Percentiles rank a stretch among this genome's conserved stretches.
phyloP scores from a whole-genome alignment of 2,329 filamentous ascomycete genomes.

The Pseudogymnoascus sp. region DNA sequence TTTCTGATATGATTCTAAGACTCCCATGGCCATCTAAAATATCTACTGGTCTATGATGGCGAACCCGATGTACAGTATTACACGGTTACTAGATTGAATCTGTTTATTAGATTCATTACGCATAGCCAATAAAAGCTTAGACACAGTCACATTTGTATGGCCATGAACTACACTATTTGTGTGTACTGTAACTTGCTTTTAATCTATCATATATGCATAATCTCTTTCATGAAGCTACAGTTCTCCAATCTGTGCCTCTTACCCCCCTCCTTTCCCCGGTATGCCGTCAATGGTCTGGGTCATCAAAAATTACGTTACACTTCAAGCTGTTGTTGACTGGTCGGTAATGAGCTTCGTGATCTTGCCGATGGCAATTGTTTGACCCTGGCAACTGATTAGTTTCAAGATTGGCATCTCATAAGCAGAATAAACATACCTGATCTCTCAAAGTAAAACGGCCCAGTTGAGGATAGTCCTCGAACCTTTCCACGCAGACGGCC shows the following conservation, averaged over 20 bases:
- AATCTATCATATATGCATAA: conserved; percentile 9
- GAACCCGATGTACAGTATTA: background rate
- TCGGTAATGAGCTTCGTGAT: conserved; percentile 76
- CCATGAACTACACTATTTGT: background rate
- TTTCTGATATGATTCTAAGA: background rate
- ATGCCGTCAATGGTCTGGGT: background rate
- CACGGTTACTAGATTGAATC: background rate
- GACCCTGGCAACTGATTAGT: conserved; percentile 53
- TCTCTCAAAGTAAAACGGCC: conserved; percentile 86
- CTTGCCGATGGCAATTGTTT: conserved; percentile 99
- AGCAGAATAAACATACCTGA: conserved; percentile 49
- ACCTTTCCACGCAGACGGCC: conserved; percentile 84
- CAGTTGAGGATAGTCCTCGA: conserved; percentile 93
- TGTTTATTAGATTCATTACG: background rate
- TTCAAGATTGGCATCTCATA: conserved; percentile 17
- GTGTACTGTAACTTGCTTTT: conserved; percentile 5
- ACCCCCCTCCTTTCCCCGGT: background rate
- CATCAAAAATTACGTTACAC: conserved; percentile 2
- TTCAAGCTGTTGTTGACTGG: background rate
- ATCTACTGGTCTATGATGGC: background rate
- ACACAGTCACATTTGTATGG: background rate
- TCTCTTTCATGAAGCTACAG: conserved; percentile 2
- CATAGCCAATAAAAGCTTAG: background rate
- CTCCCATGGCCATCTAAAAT: background rate
- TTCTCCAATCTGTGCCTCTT: conserved; percentile 4